Base-by-base conservation (phyloP, 495 filamentous ascomycete species). In the Penicillium daleae region DNA sequence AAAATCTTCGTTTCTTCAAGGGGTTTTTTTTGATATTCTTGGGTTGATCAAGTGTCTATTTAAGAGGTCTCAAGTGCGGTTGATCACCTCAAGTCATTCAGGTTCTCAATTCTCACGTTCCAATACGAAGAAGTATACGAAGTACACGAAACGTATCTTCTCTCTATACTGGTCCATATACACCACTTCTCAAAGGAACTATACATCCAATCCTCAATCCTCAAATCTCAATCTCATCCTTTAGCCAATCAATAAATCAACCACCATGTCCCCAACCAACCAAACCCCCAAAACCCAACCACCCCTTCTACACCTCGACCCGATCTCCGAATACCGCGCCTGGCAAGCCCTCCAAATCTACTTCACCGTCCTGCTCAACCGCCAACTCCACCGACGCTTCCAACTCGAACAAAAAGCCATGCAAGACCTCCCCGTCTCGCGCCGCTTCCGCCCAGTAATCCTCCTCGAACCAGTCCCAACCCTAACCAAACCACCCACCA, bases 351-450 rank as follows among this genome's bases (percentile, higher is more conserved):
- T 73, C 32, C 39, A 57, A 10, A 37, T 69, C 56, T 62, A 63
- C 50, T 71, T 71, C 68, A 67, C 70, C 0, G 27, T 64, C 40
- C 66, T 61, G n/a, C 53, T 73, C 21, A 73, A 73, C 63, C 68
- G 64, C 46, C 70, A 73, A 65, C 37, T 73, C 46, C 59, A 40
- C 2, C 70, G 70, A 3, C 68, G 70, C 57, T 73, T 63, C 57
- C 56, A 60, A 32, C 70, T 73, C 31, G 70, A 73, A 55, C 61
- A 67, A 27, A 22, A 68, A 61, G 59, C 56, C 54, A 66, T 73
- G 61, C 13, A 65, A 44, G 42, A 60, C 33, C 32, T 21, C 19
- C 68, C 66, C 0, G 24, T 64, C 27, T 49, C 68, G 3, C 46
- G 67, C 27, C 59, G 61, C 10, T 73, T 66, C 62, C 64, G 61